Evolutionary conservation across 106 monocot species (phyloP).

Genomic region (Dioscorea dumetorum): DNA sequence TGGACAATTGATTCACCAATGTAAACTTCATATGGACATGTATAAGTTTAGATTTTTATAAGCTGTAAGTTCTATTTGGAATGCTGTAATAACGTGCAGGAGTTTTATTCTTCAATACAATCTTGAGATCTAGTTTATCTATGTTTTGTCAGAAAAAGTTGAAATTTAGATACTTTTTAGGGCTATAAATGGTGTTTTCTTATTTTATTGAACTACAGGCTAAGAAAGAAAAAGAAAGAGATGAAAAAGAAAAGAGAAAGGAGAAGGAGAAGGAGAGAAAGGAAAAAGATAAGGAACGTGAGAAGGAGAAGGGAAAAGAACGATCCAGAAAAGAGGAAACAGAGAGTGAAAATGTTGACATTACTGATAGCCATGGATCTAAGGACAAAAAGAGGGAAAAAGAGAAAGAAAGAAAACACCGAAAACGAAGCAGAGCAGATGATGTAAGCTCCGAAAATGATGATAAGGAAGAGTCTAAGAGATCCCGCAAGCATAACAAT

Average conservation of each 20-base stretch:
- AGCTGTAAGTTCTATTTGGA: too few relatives aligned
- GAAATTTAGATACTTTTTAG: too few relatives aligned
- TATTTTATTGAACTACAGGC: conserved; percentile 23
- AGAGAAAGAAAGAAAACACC: conserved; percentile 86
- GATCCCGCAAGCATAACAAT: conserved; percentile 66
- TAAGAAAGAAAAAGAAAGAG: conserved; percentile 79
- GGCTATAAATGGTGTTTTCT: too few relatives aligned
- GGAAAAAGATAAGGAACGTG: conserved; percentile 62
- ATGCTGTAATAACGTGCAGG: too few relatives aligned
- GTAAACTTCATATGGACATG: too few relatives aligned
- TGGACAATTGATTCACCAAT: too few relatives aligned
- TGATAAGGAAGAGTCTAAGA: conserved; percentile 78
- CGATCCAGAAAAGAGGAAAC: conserved; percentile 53
- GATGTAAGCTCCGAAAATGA: conserved; percentile 84
- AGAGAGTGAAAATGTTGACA: conserved; percentile 50
- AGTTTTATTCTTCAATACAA: too few relatives aligned
- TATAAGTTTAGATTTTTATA: too few relatives aligned
- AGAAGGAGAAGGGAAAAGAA: conserved; percentile 75
- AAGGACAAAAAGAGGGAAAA: conserved; percentile 81
- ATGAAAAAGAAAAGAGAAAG: conserved; percentile 62
- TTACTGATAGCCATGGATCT: conserved; percentile 26
- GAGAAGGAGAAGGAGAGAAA: conserved; percentile 39
- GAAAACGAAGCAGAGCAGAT: conserved; percentile 55
- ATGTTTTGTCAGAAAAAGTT: too few relatives aligned
- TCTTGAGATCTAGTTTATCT: too few relatives aligned